phyloP scores from a whole-genome alignment of 2,329 filamentous ascomycete genomes.

The Ophiostoma tasmaniense region DNA sequence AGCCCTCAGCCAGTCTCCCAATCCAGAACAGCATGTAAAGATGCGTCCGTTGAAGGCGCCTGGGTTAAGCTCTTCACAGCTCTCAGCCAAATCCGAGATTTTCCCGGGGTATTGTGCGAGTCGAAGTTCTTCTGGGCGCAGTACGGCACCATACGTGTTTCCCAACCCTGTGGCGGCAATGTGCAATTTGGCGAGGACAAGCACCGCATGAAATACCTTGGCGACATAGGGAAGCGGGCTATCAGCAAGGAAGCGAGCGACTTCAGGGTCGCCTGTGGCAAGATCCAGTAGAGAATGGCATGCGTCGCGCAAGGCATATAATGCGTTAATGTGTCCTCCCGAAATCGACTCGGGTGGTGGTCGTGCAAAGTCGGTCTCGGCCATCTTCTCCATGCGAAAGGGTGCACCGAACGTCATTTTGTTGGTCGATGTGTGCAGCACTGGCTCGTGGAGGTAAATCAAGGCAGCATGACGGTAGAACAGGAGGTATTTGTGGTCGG shows the following conservation, averaged over 20 bases:
- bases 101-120: background rate
- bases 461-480: slow-evolving; percentile 9
- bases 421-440: slow-evolving; percentile 11
- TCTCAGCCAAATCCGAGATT: background rate
- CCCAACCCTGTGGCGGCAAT: slow-evolving; percentile 7
- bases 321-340: slow-evolving; percentile 1
- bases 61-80: background rate
- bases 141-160: slow-evolving; percentile 10
- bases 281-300: slow-evolving; percentile 1
- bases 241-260: background rate
- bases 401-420: slow-evolving; percentile 11
- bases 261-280: background rate
- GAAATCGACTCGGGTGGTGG: background rate
- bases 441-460: slow-evolving; percentile 8
- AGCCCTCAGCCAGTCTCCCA: background rate
- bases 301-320: slow-evolving; percentile 7
- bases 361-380: slow-evolving; percentile 5
- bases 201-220: slow-evolving; percentile 8
- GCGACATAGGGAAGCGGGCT: background rate
- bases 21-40: background rate
- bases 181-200: slow-evolving; percentile 10
- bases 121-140: slow-evolving; percentile 4
- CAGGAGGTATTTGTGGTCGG: slow-evolving; percentile 3
- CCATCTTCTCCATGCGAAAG: slow-evolving; percentile 1
- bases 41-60: slow-evolving; percentile 3